These are phyloP conservation scores for Cladorrhinum samala DNA, from an alignment of 495 filamentous ascomycete genomes.

Conservation along the genomic window DNA sequence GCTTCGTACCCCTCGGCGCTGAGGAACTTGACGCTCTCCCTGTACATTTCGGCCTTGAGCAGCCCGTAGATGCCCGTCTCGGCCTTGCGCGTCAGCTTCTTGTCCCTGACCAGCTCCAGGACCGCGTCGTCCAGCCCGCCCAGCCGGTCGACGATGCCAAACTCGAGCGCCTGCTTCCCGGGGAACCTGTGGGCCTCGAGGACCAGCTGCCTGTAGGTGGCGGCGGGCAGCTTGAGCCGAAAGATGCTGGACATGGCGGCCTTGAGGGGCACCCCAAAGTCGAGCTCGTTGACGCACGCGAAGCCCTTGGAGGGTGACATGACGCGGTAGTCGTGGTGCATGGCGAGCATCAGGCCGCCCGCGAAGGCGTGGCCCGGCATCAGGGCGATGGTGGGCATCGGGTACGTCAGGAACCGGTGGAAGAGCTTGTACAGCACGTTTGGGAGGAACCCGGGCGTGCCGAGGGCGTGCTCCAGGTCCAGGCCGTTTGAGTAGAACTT, in stretches of 20 bases:
- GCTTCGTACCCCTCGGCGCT: conserved; percentile 34
- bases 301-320: conserved; percentile 63
- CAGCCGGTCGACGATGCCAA: conserved; percentile 61
- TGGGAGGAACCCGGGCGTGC: conserved; percentile 48
- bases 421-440: conserved; percentile 54
- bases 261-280: conserved; percentile 65
- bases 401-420: conserved; percentile 60
- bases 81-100: conserved; percentile 52
- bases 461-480: conserved; percentile 53
- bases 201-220: conserved; percentile 55
- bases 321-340: conserved; percentile 79
- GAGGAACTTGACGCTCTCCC: conserved; percentile 51
- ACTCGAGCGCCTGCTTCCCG: conserved; percentile 52
- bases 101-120: conserved; percentile 48
- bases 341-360: conserved; percentile 70
- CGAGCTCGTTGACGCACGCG: conserved; percentile 71
- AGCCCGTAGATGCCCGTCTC: conserved; percentile 57
- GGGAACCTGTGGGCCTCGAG: conserved; percentile 63
- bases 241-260: conserved; percentile 70
- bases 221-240: conserved; percentile 54
- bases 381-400: conserved; percentile 76
- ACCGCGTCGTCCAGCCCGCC: conserved; percentile 59
- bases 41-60: conserved; percentile 69
- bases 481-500: conserved; percentile 84
- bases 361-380: conserved; percentile 81